Evolutionary conservation across 2,329 filamentous ascomycete species (phyloP), one percentile per base, ranked within the genome.

Genomic region (Metarhizium anisopliae): DNA sequence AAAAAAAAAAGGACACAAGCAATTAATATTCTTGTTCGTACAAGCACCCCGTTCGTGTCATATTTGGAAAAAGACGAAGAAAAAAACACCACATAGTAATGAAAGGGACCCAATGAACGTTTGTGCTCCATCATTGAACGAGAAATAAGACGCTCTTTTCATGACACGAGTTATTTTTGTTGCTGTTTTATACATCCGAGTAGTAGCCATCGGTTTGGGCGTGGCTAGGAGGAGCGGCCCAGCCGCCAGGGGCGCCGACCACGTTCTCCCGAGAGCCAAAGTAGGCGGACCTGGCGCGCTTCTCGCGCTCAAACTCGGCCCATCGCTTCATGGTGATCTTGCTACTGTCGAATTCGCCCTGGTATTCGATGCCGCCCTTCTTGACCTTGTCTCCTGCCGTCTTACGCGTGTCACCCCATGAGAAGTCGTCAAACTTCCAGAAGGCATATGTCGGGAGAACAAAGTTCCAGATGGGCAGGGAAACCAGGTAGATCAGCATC

Each of bases 401-500:
- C 82, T 97, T 95, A 59, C 94, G 85, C 55, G 94, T 99, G 61
- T 99, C 95, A 66, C 94, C 94, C 94, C 94, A 99, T 56, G 89
- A 95, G 78, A 99, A 99, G 76, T 99, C 94, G 70, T 99, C 94
- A 70, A 99, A 99, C 75, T 99, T 97, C 94, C 94, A 99, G 78
- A 93, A 99, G 3, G 94, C 88, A 69, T 99, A 99, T 7, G 84
- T 83, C 0, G 94, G 94, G 8, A 99, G 84, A 42, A 99, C 80
- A 70, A 99, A 96, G 73, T 99, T 99, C 94, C 94, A 99, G 56
- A 99, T 82, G 0, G 95, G 95, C 1, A 99, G 83, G 1, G 94
- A 96, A 50, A 92, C 54, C 18, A 99, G 83, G 71, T 99, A 99
- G 71, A 97, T 94, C 47, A 94, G 69, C 94, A 99, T 97, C 94